Evolutionary conservation across 2,329 filamentous ascomycete genomes (phyloP).

Genomic region (Aspergillus pseudoglaucus): DNA sequence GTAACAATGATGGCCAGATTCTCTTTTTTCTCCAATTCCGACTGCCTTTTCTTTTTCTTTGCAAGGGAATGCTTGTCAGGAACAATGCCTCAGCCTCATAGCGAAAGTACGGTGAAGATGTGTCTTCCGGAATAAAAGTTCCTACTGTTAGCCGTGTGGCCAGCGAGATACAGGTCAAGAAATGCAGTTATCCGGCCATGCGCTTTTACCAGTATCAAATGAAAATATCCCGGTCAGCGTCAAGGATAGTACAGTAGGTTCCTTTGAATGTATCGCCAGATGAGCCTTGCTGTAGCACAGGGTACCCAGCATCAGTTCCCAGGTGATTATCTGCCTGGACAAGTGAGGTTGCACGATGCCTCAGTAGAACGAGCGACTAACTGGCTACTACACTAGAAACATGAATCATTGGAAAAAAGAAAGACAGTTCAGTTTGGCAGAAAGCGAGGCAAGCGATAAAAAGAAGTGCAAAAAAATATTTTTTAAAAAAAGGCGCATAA

Average conservation of each 20-base stretch:
- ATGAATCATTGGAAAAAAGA: not conserved
- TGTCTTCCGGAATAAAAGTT: not conserved
- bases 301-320: slow-evolving; percentile 17
- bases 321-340: slow-evolving; percentile 18
- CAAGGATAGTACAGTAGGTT: slow-evolving; percentile 9
- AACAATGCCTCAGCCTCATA: no score
- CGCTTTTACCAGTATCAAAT: slow-evolving; percentile 11
- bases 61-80: no score
- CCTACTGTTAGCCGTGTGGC: slow-evolving; percentile 8
- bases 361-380: slow-evolving; percentile 13
- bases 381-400: slow-evolving; percentile 1
- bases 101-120: no score
- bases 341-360: slow-evolving; percentile 28
- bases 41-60: no score
- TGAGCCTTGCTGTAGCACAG: slow-evolving; percentile 22
- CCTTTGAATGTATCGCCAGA: slow-evolving; percentile 5
- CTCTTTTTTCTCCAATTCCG: not conserved
- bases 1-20: not conserved
- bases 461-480: slow-evolving; percentile 3
- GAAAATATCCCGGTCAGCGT: slow-evolving; percentile 5
- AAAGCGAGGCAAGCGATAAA: slow-evolving; percentile 2
- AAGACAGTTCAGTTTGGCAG: not conserved
- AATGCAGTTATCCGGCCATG: slow-evolving; percentile 25
- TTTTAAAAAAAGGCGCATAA: not conserved
- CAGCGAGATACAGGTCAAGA: slow-evolving; percentile 2